These are phyloP conservation scores for Teratosphaeria viscida DNA, from an alignment of 2,329 filamentous ascomycete genomes.

Conservation along the genomic window DNA sequence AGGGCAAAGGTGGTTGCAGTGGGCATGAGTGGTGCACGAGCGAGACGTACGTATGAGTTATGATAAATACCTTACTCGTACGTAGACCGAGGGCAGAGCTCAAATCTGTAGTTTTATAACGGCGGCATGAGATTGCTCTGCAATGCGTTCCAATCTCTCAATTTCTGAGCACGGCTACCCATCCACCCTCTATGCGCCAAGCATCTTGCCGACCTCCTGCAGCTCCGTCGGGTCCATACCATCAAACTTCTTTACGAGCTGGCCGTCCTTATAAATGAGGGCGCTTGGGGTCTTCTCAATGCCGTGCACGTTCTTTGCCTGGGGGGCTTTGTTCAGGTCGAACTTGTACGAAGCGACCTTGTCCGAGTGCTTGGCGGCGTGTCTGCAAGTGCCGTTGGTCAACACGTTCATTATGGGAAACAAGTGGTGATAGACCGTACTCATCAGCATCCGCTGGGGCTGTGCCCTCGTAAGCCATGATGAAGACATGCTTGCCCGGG, in stretches of 20 bases:
- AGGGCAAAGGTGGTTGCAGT: neutral
- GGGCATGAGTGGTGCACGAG: neutral
- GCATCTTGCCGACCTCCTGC: slow-evolving; percentile 12
- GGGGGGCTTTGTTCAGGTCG: slow-evolving; percentile 9
- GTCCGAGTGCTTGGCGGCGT: slow-evolving; percentile 17
- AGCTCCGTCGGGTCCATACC: slow-evolving; percentile 14
- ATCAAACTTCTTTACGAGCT: slow-evolving; percentile 21
- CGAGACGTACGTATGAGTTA: neutral
- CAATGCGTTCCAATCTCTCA: neutral
- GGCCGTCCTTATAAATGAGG: slow-evolving; percentile 23
- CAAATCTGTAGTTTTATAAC: neutral
- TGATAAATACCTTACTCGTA: neutral
- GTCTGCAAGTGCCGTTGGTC: slow-evolving; percentile 9
- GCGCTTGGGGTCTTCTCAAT: slow-evolving; percentile 17
- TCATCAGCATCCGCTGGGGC: slow-evolving; percentile 17
- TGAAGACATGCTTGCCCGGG: slow-evolving; percentile 23
- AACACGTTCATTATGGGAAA: neutral
- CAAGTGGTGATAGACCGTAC: slow-evolving; percentile 9
- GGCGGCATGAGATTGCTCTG: neutral
- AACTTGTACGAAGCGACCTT: slow-evolving; percentile 22
- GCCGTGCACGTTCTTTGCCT: slow-evolving; percentile 13
- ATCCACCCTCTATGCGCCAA: neutral
- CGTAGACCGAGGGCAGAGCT: neutral
- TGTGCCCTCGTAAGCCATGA: slow-evolving; percentile 21
- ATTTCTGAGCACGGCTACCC: neutral